phyloP scores from a whole-genome alignment of 2,329 filamentous ascomycete species.

The Pseudocercospora pini-densiflorae region DNA sequence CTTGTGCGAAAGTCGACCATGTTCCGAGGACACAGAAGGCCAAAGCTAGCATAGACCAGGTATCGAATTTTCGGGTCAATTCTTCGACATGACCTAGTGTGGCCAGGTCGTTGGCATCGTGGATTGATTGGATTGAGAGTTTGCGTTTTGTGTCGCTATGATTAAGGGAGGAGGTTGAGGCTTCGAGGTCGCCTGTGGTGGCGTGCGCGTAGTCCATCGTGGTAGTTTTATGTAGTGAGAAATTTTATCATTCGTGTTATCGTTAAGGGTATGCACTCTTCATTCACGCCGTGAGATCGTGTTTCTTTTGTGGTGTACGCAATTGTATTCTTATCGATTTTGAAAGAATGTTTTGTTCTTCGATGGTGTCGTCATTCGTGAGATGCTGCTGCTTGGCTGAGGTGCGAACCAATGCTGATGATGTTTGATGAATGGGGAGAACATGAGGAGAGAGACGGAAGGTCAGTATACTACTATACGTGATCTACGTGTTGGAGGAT shows the following conservation, averaged over 20 bases:
- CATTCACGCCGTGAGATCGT: neutral
- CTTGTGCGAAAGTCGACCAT: slow-evolving; percentile 63
- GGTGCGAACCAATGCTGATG: neutral
- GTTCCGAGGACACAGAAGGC: slow-evolving; percentile 63
- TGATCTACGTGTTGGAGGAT: neutral
- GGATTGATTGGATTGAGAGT: slow-evolving; percentile 14
- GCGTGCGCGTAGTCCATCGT: neutral
- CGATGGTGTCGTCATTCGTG: neutral
- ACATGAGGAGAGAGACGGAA: neutral
- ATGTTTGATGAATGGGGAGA: neutral
- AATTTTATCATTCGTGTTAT: neutral
- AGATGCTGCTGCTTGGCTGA: neutral
- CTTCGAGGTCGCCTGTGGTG: slow-evolving; percentile 21
- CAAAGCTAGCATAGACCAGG: slow-evolving; percentile 62
- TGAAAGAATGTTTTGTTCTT: neutral
- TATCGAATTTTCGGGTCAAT: slow-evolving; percentile 54
- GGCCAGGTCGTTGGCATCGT: slow-evolving; percentile 48
- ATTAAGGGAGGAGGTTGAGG: neutral
- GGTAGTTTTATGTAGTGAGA: too few relatives aligned
- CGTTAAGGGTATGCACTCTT: neutral
- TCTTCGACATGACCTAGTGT: slow-evolving; percentile 50
- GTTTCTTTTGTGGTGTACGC: neutral
- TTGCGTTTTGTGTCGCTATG: slow-evolving; percentile 9
- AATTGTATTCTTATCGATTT: neutral
- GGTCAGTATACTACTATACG: neutral